phyloP scores from a whole-genome alignment of 345 rosid species.

The Durio zibethinus region DNA sequence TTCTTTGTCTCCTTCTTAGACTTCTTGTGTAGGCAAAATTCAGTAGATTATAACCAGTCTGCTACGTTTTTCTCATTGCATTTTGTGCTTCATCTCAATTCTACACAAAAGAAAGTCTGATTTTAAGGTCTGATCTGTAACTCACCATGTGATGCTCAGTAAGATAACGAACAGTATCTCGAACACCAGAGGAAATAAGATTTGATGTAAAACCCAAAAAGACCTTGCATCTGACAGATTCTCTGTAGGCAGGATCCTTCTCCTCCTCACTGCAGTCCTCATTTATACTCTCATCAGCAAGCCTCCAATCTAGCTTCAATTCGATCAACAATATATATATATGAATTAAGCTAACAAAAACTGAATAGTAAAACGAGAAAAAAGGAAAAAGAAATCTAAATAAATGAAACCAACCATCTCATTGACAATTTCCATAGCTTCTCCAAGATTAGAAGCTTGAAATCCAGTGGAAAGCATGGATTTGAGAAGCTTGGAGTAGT shows the following conservation, averaged over 20 bases:
- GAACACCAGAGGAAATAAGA: slow-evolving; percentile 86
- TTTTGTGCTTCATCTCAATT: background rate
- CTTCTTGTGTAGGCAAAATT: background rate
- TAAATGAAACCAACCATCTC: slow-evolving; percentile 58
- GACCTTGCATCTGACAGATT: slow-evolving; percentile 74
- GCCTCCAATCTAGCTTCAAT: slow-evolving; percentile 92
- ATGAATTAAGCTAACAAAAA: background rate
- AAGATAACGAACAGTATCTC: slow-evolving; percentile 83
- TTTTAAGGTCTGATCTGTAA: too few relatives aligned
- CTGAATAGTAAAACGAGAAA: background rate
- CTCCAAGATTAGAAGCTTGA: slow-evolving; percentile 95
- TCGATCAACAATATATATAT: background rate
- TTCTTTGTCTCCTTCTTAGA: background rate
- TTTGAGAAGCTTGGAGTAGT: slow-evolving; percentile 54
- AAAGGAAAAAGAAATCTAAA: background rate
- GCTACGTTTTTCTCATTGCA: background rate
- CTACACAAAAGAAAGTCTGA: background rate
- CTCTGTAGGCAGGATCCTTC: slow-evolving; percentile 52
- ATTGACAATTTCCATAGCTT: slow-evolving; percentile 71
- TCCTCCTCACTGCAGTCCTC: slow-evolving; percentile 77
- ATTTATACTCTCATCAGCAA: slow-evolving; percentile 55
- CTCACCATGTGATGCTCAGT: slow-evolving; percentile 89
- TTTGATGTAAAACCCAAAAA: slow-evolving; percentile 97
- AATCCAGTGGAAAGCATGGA: slow-evolving; percentile 86
- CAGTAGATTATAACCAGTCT: background rate